phyloP scores from a whole-genome alignment of 106 monocot species.

The Apostasia shenzhenica region DNA sequence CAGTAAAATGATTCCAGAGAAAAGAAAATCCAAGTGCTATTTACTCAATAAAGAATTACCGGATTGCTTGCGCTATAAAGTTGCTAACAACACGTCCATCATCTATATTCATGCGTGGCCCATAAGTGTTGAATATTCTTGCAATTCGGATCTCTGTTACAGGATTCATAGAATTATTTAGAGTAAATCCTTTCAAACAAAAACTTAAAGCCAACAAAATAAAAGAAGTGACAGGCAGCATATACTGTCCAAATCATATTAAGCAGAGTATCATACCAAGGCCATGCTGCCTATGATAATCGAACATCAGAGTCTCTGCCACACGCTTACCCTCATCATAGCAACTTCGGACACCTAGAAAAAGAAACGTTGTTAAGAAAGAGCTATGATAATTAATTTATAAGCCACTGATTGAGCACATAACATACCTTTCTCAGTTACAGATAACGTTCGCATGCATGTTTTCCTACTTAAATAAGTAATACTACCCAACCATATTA shows the following conservation, averaged over 20 bases:
- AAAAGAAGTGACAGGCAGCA: not conserved
- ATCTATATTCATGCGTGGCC: constrained; percentile 98
- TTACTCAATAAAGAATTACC: constrained; percentile 24
- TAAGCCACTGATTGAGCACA: no score
- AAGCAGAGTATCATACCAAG: constrained; percentile 28
- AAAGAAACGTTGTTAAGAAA: not conserved
- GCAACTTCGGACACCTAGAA: constrained; percentile 68
- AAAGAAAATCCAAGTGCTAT: no score
- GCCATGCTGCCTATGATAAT: constrained; percentile 81
- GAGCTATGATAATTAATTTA: no score
- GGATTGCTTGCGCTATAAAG: constrained; percentile 94
- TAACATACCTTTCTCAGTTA: no score
- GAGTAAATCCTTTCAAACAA: no score
- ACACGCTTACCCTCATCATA: constrained; percentile 87
- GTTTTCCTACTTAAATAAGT: no score
- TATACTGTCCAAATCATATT: not conserved
- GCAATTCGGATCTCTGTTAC: constrained; percentile 88
- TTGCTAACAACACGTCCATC: constrained; percentile 98
- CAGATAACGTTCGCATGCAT: no score
- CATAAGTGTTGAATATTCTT: constrained; percentile 96
- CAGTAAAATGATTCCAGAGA: no score
- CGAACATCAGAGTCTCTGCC: constrained; percentile 72
- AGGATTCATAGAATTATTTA: not conserved
- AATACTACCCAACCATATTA: no score
- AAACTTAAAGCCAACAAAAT: not conserved